Evolutionary conservation across 2,329 filamentous ascomycete species (phyloP).

Genomic region (Trichophyton simii): DNA sequence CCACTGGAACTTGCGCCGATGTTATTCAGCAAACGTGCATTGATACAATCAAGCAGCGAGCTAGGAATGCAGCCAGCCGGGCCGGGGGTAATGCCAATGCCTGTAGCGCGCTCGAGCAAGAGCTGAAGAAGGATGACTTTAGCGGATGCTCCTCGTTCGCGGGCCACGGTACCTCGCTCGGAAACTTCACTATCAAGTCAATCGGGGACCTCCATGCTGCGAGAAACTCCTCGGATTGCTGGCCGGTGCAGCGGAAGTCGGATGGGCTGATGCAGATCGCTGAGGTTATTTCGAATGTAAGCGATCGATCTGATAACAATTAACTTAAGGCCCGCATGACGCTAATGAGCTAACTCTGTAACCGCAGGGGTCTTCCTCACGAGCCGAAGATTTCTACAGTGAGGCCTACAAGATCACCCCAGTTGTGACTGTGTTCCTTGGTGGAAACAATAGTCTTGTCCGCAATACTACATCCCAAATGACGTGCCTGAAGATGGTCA

Average conservation of each 20-base stretch:
- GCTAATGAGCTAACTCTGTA: background rate
- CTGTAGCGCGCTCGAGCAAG: background rate
- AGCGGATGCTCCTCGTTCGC: background rate
- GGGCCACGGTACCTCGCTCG: background rate
- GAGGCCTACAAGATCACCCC: slow-evolving; percentile 13
- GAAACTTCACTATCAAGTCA: background rate
- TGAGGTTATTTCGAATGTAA: background rate
- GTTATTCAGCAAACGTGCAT: slow-evolving; percentile 13
- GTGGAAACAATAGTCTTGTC: slow-evolving; percentile 6
- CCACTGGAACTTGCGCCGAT: slow-evolving; percentile 12
- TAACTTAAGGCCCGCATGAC: background rate
- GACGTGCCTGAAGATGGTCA: slow-evolving; percentile 14
- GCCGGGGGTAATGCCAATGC: background rate
- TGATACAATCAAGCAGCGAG: slow-evolving; percentile 10
- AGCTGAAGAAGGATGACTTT: background rate
- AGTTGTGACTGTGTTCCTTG: slow-evolving; percentile 12
- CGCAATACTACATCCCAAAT: slow-evolving; percentile 10
- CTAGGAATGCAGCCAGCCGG: background rate
- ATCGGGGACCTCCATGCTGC: background rate
- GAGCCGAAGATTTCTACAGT: background rate
- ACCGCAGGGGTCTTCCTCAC: slow-evolving; percentile 7
- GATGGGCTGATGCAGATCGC: background rate
- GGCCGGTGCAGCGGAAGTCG: background rate
- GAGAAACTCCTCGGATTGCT: background rate
- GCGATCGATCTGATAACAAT: background rate